phyloP scores from a whole-genome alignment of 441 rosid genomes.

The Capsella rubella region DNA sequence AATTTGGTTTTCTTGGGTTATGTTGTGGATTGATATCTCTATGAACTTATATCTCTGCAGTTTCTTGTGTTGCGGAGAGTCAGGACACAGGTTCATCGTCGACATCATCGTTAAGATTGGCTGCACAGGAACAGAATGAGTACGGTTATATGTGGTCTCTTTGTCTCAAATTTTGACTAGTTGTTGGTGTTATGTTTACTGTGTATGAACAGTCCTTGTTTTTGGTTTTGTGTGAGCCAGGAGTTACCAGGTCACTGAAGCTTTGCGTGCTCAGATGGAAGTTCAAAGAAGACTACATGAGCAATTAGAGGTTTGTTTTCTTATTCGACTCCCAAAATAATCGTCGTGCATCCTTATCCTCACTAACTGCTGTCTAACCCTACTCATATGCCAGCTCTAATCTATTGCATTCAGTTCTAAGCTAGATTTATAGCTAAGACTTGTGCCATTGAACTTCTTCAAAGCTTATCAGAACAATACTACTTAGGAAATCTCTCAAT shows the following conservation, averaged over 20 bases:
- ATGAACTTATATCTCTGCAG: conserved; percentile 49
- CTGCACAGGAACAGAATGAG: conserved; percentile 78
- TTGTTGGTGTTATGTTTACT: no score
- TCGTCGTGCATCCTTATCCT: not conserved
- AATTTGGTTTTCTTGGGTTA: not conserved
- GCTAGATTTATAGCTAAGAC: not conserved
- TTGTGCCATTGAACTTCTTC: not conserved
- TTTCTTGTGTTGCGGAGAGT: conserved; percentile 81
- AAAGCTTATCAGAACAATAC: not conserved
- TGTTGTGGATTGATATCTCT: conserved; percentile 10
- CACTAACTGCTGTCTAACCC: not conserved
- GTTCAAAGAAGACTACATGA: conserved; percentile 92
- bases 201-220: not conserved
- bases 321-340: not conserved
- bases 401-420: not conserved
- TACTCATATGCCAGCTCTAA: not conserved
- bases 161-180: not conserved
- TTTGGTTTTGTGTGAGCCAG: conserved; percentile 51
- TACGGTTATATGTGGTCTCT: conserved; percentile 47
- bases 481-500: not conserved
- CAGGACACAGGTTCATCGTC: conserved; percentile 87
- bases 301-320: conserved; percentile 83
- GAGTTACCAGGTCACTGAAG: conserved; percentile 88
- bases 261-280: conserved; percentile 96
- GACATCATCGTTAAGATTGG: conserved; percentile 71